Base-by-base conservation (phyloP, 805 yeast genomes). In the Wickerhamiella sergipiensis region DNA sequence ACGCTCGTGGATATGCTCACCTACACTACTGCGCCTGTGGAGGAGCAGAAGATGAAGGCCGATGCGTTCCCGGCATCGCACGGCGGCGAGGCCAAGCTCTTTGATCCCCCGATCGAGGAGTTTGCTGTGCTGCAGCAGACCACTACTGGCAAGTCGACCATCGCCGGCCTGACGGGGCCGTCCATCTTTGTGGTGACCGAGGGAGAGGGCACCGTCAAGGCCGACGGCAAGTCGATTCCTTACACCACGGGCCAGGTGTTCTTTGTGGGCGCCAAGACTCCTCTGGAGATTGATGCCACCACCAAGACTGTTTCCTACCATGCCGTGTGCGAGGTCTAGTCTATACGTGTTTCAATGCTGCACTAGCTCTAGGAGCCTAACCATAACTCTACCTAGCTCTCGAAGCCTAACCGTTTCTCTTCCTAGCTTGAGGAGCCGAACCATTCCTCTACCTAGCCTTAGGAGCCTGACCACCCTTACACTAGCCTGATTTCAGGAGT, bases 61-160 rank as follows among this genome's bases (percentile, higher is more conserved):
- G 67, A 70, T 56, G 55, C 69, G 15, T 83, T 81, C 59, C 63
- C 71, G 46, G 57, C 64, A 6, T 68, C 69, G 9, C 39, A 52
- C 1, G 74, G 73, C 19, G 71, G 69, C 43, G 51, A 51, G 24
- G 60, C 61, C 39, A 46, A 57, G 50, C 70, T 89, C 58, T 92
- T 81, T 69, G 84, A 92, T 66, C 99, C 99, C 33, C 99, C 99
- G 52, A 92, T 92, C 64, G 95, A 81, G 55, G 99, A 92, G 72
- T 92, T 92, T 63, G 76, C 95, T 5, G 97, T 92, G n/a, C 74
- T 92, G 62, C 88, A 85, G 69, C 82, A 90, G 44, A 76, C 78
- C 45, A 71, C 73, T 48, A 64, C 69, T 42, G 72, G 78, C 58
- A 65, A 63, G 17, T 84, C 85, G 65, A 61, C 64, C 38, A 75